A percentile compares a stretch with the other conserved stretches of the same genome.
phyloP scores from a whole-genome alignment of 2,329 filamentous ascomycete genomes.

The Aspergillus ochraceoroseus region DNA sequence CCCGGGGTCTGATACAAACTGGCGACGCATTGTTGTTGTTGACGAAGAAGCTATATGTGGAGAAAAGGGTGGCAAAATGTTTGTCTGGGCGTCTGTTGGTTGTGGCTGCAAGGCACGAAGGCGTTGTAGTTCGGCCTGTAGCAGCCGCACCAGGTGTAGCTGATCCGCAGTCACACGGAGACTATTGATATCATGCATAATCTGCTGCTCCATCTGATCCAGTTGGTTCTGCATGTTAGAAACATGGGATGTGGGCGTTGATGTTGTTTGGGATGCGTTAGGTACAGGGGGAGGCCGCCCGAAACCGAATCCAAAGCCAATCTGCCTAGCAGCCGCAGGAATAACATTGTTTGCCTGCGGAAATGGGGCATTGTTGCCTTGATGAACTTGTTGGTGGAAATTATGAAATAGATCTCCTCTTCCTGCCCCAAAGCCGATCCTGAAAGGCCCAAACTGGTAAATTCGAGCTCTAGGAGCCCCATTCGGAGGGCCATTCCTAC shows the following conservation, averaged over 20 bases:
- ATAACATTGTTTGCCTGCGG: constrained; percentile 33
- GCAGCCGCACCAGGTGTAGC: constrained; percentile 60
- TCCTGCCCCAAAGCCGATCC: constrained; percentile 64
- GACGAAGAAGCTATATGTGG: constrained; percentile 20
- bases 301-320: constrained; percentile 43
- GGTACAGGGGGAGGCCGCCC: constrained; percentile 29
- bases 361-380: constrained; percentile 44
- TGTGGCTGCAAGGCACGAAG: constrained; percentile 52
- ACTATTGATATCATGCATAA: constrained; percentile 61
- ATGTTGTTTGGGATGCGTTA: constrained; percentile 20
- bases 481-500: constrained; percentile 37
- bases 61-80: constrained; percentile 14
- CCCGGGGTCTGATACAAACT: constrained; percentile 29
- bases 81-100: constrained; percentile 11
- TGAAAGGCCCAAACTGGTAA: constrained; percentile 68
- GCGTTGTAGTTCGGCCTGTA: constrained; percentile 63
- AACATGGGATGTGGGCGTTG: constrained; percentile 21
- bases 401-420: constrained; percentile 60
- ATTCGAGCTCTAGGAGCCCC: constrained; percentile 52
- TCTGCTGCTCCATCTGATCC: constrained; percentile 61
- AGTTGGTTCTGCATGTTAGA: constrained; percentile 55
- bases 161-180: constrained; percentile 64
- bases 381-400: constrained; percentile 58
- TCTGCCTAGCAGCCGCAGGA: constrained; percentile 34
- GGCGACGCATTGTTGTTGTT: constrained; percentile 25